phyloP scores from a whole-genome alignment of 306 rosid species.

The Pterocarpus santalinus region DNA sequence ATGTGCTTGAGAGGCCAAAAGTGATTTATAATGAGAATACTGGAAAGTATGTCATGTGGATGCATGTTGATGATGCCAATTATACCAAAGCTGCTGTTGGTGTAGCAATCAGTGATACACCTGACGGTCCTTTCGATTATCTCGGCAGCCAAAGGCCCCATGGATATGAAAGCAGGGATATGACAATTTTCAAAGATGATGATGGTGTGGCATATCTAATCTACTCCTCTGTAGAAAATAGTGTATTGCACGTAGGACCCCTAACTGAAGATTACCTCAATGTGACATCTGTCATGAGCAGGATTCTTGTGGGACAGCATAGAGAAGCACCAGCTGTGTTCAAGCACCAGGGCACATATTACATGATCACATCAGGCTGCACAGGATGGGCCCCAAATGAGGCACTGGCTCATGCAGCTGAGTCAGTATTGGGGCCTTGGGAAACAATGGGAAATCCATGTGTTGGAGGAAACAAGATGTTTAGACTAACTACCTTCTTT shows the following conservation, averaged over 20 bases:
- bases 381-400: constrained; percentile 96
- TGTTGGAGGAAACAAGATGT: constrained; percentile 82
- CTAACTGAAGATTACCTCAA: constrained; percentile 79
- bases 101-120: constrained; percentile 74
- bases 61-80: constrained; percentile 91
- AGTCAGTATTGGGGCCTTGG: constrained; percentile 91
- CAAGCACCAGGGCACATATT: constrained; percentile 86
- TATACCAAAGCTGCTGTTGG: constrained; percentile 93
- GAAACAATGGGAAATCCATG: constrained; percentile 93
- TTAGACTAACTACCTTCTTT: constrained; percentile 73
- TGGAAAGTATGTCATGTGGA: constrained; percentile 93
- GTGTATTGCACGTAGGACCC: constrained; percentile 85
- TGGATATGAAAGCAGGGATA: constrained; percentile 87
- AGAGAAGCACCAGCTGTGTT: constrained; percentile 95
- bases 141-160: constrained; percentile 87
- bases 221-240: constrained; percentile 90
- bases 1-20: constrained; percentile 97
- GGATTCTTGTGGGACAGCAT: constrained; percentile 83
- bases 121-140: constrained; percentile 85
- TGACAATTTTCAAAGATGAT: constrained; percentile 92
- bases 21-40: constrained; percentile 85
- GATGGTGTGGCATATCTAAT: constrained; percentile 81
- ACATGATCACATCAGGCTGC: constrained; percentile 98
- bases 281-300: constrained; percentile 60
- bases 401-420: constrained; percentile 86